Conservation (phyloP, 2,329 filamentous ascomycete genomes). For the Colletotrichum eremochloae region DNA sequence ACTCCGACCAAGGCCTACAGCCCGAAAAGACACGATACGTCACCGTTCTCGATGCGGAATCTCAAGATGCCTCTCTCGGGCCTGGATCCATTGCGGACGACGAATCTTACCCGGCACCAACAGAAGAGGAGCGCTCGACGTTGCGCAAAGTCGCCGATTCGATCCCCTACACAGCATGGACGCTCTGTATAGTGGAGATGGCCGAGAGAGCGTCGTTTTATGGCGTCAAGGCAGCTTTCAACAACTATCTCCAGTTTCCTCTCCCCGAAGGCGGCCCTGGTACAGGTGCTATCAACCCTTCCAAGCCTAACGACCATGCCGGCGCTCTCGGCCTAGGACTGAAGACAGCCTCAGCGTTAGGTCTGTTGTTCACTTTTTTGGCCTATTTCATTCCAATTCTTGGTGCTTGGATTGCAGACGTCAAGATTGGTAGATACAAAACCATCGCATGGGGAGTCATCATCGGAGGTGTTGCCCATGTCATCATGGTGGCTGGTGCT, state of each 20-base stretch:
- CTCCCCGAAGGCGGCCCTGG: conserved; percentile 66
- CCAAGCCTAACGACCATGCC: conserved; percentile 57
- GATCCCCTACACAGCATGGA: conserved; percentile 66
- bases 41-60: conserved; percentile 13
- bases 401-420: conserved; percentile 72
- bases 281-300: conserved; percentile 57
- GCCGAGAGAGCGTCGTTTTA: conserved; percentile 73
- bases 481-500: conserved; percentile 75
- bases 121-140: conserved; percentile 34
- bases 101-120: conserved; percentile 28
- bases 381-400: conserved; percentile 70
- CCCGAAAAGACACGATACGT: conserved; percentile 12
- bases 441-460: conserved; percentile 79
- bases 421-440: conserved; percentile 77
- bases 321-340: conserved; percentile 73
- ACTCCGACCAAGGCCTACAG: conserved; percentile 20
- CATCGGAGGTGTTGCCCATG: conserved; percentile 75
- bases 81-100: conserved; percentile 10
- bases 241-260: conserved; percentile 73
- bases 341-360: conserved; percentile 64
- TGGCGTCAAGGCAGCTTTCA: conserved; percentile 66
- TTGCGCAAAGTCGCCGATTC: conserved; percentile 57
- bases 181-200: conserved; percentile 71
- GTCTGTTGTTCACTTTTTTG: conserved; percentile 68
- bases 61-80: conserved; percentile 18